Base-by-base conservation (phyloP, 2,329 filamentous ascomycete genomes). In the Diplocarpon rosae region DNA sequence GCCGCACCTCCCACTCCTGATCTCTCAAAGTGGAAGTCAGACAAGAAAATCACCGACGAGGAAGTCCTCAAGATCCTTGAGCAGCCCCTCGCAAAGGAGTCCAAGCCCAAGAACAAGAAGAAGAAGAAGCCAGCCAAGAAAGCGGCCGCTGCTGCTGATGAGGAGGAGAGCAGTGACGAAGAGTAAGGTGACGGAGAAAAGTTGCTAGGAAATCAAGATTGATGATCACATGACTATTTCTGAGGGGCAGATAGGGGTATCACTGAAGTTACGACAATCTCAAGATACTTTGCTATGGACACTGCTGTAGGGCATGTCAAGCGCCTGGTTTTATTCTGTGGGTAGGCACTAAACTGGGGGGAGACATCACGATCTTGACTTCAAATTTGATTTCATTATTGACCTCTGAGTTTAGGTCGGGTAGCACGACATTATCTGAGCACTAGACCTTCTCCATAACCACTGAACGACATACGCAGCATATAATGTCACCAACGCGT, bases 1-100 rank as follows among this genome's bases (percentile, higher is more conserved):
- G 81, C 86, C 58, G 81, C 76, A 20, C 82, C 92, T 29, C 79
- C 85, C 50, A 65, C 80, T 16, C 73, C 83, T 52, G 87, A 96
- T 62, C 65, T 92, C 50, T 76, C 74, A 63, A 88, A 89, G 71
- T 78, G 83, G 73, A 83, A 95, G 76, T 83, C 86, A 29, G 89
- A 96, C 66, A 96, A 96, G 78, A 95, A 95, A 77, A 95, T 98
- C 61, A 83, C 80, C 55, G 90, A 96, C 54, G 87, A 94, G 70
- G 90, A 96, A 70, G 75, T 98, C 55, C 79, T 96, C 58, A 86
- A 92, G 74, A 90, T 96, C 53, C 76, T 98, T 41, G 88, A 92
- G 69, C 85, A 85, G 66, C 90, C 90, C 28, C 69, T 95, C 58
- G 72, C 81, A 54, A 86, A 85, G 69, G 85, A 85, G 69, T 88